phyloP scores from a whole-genome alignment of 179 eudicot genomes.

The Drosera spatulata region DNA sequence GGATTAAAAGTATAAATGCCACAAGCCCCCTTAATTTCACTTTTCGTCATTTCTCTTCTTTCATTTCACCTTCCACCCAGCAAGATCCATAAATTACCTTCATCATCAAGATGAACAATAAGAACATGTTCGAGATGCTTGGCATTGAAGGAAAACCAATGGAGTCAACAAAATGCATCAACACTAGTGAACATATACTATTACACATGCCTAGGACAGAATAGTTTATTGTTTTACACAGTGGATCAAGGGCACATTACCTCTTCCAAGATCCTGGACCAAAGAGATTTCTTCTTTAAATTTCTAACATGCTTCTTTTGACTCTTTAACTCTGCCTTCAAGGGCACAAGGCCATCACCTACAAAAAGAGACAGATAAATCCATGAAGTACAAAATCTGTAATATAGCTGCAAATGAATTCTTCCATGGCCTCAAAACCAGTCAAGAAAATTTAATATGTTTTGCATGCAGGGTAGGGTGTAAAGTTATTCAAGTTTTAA shows the following conservation, averaged over 20 bases:
- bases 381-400: not conserved
- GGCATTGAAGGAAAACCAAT: not conserved
- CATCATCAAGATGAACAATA: no score
- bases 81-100: no score
- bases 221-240: not conserved
- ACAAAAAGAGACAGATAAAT: conserved; percentile 3
- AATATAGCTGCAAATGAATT: not conserved
- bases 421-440: no score
- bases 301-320: conserved; percentile 63
- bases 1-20: no score
- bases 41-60: no score
- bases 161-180: not conserved
- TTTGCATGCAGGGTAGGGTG: no score
- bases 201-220: not conserved
- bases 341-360: conserved; percentile 54
- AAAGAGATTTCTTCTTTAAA: conserved; percentile 61
- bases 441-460: no score
- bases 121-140: no score
- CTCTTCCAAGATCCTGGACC: conserved; percentile 72
- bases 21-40: no score
- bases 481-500: no score
- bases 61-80: no score
- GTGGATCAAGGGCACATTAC: conserved; percentile 17
- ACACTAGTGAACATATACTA: not conserved
- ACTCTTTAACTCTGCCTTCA: conserved; percentile 55